Conservation (phyloP, 306 rosid species). For the Casuarina cunninghamiana region DNA sequence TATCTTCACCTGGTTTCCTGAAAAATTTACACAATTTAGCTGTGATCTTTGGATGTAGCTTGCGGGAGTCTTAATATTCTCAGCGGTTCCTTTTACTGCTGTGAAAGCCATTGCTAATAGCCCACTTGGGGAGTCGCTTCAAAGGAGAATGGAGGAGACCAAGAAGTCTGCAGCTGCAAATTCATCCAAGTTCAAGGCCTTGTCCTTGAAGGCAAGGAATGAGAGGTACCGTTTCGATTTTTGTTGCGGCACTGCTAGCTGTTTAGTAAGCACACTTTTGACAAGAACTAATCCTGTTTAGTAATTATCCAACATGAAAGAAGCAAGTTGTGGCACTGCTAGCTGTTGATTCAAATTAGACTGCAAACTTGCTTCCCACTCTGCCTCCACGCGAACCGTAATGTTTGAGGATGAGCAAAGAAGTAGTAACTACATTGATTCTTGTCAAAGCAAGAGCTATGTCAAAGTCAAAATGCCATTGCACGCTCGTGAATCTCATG, state of each 20-base stretch:
- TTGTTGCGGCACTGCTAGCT: too few relatives aligned
- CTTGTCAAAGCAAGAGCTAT: not conserved
- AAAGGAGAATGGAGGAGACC: conserved; percentile 53
- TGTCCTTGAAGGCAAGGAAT: conserved; percentile 56
- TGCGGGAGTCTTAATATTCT: conserved; percentile 80
- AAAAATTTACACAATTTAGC: not conserved
- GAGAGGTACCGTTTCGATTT: conserved; percentile 47
- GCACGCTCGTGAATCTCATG: not conserved
- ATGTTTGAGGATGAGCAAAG: not conserved
- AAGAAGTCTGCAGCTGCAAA: conserved; percentile 52
- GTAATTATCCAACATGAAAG: not conserved
- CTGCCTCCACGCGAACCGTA: not conserved
- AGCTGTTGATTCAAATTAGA: not conserved
- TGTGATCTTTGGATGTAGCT: conserved; percentile 41
- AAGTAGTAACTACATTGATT: not conserved
- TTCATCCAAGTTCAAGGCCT: conserved; percentile 57
- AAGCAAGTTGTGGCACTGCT: not conserved
- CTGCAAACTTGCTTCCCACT: conserved; percentile 2
- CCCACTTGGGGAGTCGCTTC: conserved; percentile 81
- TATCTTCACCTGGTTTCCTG: not conserved
- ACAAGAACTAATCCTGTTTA: not conserved
- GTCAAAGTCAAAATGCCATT: not conserved
- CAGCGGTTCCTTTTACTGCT: conserved; percentile 88
- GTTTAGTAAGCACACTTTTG: too few relatives aligned
- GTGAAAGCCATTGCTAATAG: conserved; percentile 91